These are phyloP conservation scores for Pilaira anomala DNA, from an alignment of 192 early-diverging fungal species.

Conservation along the genomic window DNA sequence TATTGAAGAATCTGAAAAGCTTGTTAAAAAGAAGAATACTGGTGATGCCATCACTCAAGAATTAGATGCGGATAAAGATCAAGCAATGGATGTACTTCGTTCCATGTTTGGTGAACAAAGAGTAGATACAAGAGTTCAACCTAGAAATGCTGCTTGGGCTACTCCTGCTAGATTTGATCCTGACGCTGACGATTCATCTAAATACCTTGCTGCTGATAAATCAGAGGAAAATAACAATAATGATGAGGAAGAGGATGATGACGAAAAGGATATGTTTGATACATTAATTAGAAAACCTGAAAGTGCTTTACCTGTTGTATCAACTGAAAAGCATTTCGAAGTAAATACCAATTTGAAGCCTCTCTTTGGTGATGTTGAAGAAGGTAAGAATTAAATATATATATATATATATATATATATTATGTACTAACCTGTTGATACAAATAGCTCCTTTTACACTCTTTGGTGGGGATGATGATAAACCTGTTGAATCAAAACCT, in stretches of 20 bases:
- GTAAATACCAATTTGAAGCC: slow-evolving; percentile 41
- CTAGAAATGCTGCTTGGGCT: slow-evolving; percentile 17
- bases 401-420: background rate
- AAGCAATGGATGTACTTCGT: slow-evolving; percentile 45
- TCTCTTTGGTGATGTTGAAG: slow-evolving; percentile 28
- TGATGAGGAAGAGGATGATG: slow-evolving; percentile 7
- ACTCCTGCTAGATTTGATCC: slow-evolving; percentile 48
- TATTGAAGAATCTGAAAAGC: slow-evolving; percentile 38
- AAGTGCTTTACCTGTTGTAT: slow-evolving; percentile 31
- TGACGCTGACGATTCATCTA: slow-evolving; percentile 36
- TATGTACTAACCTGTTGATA: background rate
- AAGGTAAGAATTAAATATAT: slow-evolving; percentile 13
- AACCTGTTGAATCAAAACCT: background rate
- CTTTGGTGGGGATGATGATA: slow-evolving; percentile 44
- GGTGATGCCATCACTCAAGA: slow-evolving; percentile 40
- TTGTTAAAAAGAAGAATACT: slow-evolving; percentile 8
- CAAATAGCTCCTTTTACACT: slow-evolving; percentile 40
- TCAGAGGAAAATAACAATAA: background rate
- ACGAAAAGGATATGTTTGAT: slow-evolving; percentile 5
- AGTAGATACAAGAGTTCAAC: slow-evolving; percentile 7
- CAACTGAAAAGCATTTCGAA: slow-evolving; percentile 37
- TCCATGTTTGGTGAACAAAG: slow-evolving; percentile 49
- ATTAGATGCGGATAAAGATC: slow-evolving; percentile 42
- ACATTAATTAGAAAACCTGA: slow-evolving; percentile 3
- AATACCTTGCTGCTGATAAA: slow-evolving; percentile 6